Evolutionary conservation across 164 flowering plant species (phyloP).

Genomic region (Chloranthus sessilifolius): DNA sequence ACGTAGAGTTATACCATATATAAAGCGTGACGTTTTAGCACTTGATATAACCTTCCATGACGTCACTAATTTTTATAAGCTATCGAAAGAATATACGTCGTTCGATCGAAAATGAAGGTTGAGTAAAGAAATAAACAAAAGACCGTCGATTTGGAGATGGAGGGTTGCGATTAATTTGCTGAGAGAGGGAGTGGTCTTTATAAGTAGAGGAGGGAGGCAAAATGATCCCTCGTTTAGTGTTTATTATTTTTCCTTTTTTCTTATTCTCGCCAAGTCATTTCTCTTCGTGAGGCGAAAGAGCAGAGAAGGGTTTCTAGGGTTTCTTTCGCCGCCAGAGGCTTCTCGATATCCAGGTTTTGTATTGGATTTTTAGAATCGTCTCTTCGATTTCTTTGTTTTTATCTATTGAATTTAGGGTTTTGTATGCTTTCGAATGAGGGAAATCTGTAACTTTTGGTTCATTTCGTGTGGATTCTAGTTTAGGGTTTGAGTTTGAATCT

Average conservation of each 20-base stretch:
- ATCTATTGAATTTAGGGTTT: neutral
- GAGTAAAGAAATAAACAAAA: no score
- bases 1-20: no score
- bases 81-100: no score
- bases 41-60: no score
- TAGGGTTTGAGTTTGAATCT: conserved; percentile 5
- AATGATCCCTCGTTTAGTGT: neutral
- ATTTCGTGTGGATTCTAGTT: neutral
- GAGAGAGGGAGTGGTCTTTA: neutral
- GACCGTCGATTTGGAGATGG: neutral
- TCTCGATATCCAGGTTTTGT: conserved; percentile 7
- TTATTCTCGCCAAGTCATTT: neutral
- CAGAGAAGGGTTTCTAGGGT: neutral
- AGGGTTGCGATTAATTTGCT: no score
- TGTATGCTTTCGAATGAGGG: no score
- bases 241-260: neutral
- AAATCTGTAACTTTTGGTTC: neutral
- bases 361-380: conserved; percentile 3
- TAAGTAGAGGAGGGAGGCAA: neutral
- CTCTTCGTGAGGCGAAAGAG: neutral
- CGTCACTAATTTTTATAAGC: no score
- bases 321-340: conserved; percentile 1
- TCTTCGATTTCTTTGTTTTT: conserved; percentile 1
- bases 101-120: no score
- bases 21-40: no score